A percentile compares a stretch with the other conserved stretches of the same genome.
phyloP scores from a whole-genome alignment of 164 flowering plant genomes.

The Echeveria elegans region DNA sequence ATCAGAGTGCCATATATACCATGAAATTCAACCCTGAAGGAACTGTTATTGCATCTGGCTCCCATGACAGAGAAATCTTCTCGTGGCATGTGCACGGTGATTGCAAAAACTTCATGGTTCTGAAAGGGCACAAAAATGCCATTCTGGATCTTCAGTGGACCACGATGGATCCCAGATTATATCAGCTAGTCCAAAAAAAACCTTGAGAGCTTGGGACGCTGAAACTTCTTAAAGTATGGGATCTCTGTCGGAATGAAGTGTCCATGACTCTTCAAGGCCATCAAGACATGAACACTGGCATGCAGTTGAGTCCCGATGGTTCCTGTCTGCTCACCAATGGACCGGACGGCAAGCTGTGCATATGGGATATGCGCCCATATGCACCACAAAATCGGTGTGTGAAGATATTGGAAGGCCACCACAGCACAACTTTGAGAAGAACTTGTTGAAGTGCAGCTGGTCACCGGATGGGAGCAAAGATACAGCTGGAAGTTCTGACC shows the following conservation, averaged over 20 bases:
- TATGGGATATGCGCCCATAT: constrained; percentile 98
- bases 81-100: constrained; percentile 90
- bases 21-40: too few species aligned
- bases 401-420: constrained; percentile 85
- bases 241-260: constrained; percentile 77
- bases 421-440: constrained; percentile 95
- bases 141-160: constrained; percentile 93
- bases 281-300: constrained; percentile 79
- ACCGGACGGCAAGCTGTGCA: constrained; percentile 87
- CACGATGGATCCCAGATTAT: constrained; percentile 89
- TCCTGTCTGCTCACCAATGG: constrained; percentile 89
- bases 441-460: constrained; percentile 90
- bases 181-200: too few species aligned
- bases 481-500: constrained; percentile 85
- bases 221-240: constrained; percentile 95
- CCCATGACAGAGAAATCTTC: constrained; percentile 89
- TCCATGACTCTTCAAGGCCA: constrained; percentile 92
- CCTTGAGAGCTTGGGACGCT: too few species aligned
- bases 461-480: constrained; percentile 97
- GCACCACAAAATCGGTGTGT: constrained; percentile 95
- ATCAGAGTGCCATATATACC: constrained; percentile 97
- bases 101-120: constrained; percentile 90
- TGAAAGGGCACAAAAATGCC: constrained; percentile 97
- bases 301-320: constrained; percentile 97
- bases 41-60: constrained; percentile 86